Conservation (phyloP, 1,139 yeast genomes). For the Diutina mesorugosa region DNA sequence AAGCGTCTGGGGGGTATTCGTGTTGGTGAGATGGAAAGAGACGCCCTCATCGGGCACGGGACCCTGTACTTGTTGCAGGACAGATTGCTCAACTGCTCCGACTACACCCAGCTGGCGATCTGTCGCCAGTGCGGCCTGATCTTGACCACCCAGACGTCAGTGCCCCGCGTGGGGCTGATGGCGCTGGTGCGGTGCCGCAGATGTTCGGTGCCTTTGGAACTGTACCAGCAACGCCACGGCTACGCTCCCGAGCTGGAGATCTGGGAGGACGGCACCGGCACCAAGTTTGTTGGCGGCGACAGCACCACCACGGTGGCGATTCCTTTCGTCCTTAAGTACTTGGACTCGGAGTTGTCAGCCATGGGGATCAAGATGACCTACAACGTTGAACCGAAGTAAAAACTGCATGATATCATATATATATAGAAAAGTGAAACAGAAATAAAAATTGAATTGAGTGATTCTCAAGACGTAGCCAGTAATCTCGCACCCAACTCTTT, state of each 20-base stretch:
- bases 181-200: constrained; percentile 81
- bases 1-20: constrained; percentile 99
- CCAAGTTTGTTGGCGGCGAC: constrained; percentile 81
- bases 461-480: no score
- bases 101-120: constrained; percentile 80
- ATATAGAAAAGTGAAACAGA: no score
- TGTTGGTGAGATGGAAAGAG: constrained; percentile 99
- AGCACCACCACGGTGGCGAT: constrained; percentile 89
- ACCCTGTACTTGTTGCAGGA: constrained; percentile 94
- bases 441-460: no score
- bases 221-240: constrained; percentile 21
- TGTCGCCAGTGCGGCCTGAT: constrained; percentile 93
- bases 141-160: constrained; percentile 78
- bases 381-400: constrained; percentile 30
- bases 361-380: constrained; percentile 95
- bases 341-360: constrained; percentile 92
- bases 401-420: not conserved
- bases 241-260: constrained; percentile 62
- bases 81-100: constrained; percentile 89
- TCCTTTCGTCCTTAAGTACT: constrained; percentile 90
- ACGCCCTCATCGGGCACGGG: constrained; percentile 97
- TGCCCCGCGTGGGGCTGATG: constrained; percentile 77
- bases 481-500: no score
- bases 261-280: constrained; percentile 98
- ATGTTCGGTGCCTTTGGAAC: constrained; percentile 60